phyloP scores from a whole-genome alignment of 768 basidiomycete species.

The Mycena filopes region DNA sequence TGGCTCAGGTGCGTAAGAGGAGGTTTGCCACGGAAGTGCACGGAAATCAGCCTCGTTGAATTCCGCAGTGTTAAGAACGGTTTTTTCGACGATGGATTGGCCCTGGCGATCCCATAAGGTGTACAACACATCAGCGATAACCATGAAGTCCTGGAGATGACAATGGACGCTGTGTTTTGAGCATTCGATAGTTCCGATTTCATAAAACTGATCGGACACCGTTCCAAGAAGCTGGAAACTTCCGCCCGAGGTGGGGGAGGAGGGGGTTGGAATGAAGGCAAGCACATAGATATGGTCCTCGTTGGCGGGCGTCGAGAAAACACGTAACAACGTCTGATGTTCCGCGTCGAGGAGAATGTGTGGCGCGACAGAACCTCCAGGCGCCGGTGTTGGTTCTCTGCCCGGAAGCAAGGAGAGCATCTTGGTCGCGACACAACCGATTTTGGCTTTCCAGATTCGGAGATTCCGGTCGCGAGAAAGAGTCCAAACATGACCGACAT shows the following conservation, averaged over 20 bases:
- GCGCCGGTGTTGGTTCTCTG: conserved; percentile 45
- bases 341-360: conserved; percentile 67
- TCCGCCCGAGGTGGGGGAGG: conserved; percentile 77
- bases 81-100: conserved; percentile 73
- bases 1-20: conserved; percentile 73
- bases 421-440: conserved; percentile 76
- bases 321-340: conserved; percentile 71
- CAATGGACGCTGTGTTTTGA: conserved; percentile 71
- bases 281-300: conserved; percentile 71
- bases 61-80: conserved; percentile 54
- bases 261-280: conserved; percentile 76
- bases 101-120: conserved; percentile 87
- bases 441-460: conserved; percentile 84
- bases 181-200: conserved; percentile 67
- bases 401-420: conserved; percentile 53
- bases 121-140: conserved; percentile 67
- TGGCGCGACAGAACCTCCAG: conserved; percentile 43
- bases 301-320: conserved; percentile 60
- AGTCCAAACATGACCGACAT: conserved; percentile 81
- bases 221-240: conserved; percentile 76
- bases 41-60: conserved; percentile 44
- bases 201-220: conserved; percentile 66
- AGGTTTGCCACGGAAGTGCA: conserved; percentile 61
- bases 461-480: conserved; percentile 89
- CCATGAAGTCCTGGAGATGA: conserved; percentile 80